Conservation (phyloP, 768 basidiomycete genomes). For the Phlegmacium glaucopus region DNA sequence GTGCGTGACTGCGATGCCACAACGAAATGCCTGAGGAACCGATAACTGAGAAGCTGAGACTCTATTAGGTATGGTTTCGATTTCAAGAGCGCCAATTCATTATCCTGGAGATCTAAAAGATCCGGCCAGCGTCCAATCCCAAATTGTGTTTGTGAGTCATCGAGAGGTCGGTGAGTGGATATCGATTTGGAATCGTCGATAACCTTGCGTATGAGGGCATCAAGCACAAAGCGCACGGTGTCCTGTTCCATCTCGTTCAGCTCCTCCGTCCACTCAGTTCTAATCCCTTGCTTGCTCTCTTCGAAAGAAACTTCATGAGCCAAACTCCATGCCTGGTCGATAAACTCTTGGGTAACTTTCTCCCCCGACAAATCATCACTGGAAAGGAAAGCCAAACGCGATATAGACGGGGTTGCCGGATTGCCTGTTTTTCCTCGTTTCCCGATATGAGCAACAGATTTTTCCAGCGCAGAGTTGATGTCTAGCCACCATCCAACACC, state of each 20-base stretch:
- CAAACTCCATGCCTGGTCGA: slow-evolving; percentile 46
- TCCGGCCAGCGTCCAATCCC: slow-evolving; percentile 40
- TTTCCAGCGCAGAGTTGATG: slow-evolving; percentile 13
- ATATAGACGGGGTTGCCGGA: slow-evolving; percentile 13
- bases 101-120: slow-evolving; percentile 53
- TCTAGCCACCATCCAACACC: slow-evolving; percentile 16
- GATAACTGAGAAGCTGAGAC: slow-evolving; percentile 51
- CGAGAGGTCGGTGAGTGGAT: slow-evolving; percentile 9
- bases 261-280: slow-evolving; percentile 14
- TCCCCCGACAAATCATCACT: slow-evolving; percentile 19
- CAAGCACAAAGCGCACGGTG: slow-evolving; percentile 52
- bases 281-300: slow-evolving; percentile 1
- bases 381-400: slow-evolving; percentile 17
- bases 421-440: slow-evolving; percentile 19
- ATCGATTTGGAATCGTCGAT: slow-evolving; percentile 26
- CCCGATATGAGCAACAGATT: slow-evolving; percentile 10
- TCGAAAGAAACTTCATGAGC: slow-evolving; percentile 27
- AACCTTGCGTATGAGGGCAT: slow-evolving; percentile 45
- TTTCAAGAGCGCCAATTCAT: slow-evolving; percentile 46
- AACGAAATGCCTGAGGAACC: slow-evolving; percentile 43
- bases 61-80: slow-evolving; percentile 48
- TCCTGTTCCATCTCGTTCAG: slow-evolving; percentile 56
- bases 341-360: slow-evolving; percentile 32
- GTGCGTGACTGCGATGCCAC: neutral
- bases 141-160: slow-evolving; percentile 4